Base-by-base conservation (phyloP, 2,329 filamentous ascomycete genomes). In the Thelonectria discophora region DNA sequence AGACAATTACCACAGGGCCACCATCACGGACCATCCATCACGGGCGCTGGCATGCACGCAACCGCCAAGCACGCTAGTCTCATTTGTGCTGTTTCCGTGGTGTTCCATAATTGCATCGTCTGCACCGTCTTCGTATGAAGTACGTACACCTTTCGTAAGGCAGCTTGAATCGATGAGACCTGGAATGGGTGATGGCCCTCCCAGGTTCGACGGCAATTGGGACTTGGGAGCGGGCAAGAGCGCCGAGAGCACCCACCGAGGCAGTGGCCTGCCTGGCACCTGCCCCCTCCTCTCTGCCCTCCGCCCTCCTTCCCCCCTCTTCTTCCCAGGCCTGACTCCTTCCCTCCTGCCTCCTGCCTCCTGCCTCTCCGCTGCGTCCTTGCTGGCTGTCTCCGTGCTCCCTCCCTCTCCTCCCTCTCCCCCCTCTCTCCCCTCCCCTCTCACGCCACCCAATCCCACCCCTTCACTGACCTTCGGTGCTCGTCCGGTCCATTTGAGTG, bases 1-100 rank as follows among this genome's bases (percentile, higher is more conserved):
- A 46, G 54, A 50, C 55, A 34, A 46, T 17, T 20, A 30, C 48
- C 42, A 53, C 32, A 27, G 46, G 32, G 47, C 43, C 55, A 45
- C 40, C 18, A 43, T 48, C 54, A 61, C 53, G 53, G 58, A 53
- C 53, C 58, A 55, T 53, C 58, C 58, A 61, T 42, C 58, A 56
- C 58, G 53, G 58, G 58, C 60, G 53, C 53, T 60, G 56, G 60
- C 63, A 65, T 65, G 63, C 63, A 63, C 49, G 53, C 57, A 58
- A 62, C 62, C 50, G 55, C 52, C 30, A 56, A 49, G 56, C 20
- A 50, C 51, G 39, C 53, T 58, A 57, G 58, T 60, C 58, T 59
- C 55, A 55, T 58, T 58, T 59, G 42, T 47, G 51, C 62, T 62
- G 55, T 55, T 54, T 62, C 54, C 50, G 55, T 55, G 55, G 51